A percentile compares a stretch with the other conserved stretches of the same genome.
Evolutionary conservation across 2,329 filamentous ascomycete genomes (phyloP).

Genomic region (Microcyclosporella mali): DNA sequence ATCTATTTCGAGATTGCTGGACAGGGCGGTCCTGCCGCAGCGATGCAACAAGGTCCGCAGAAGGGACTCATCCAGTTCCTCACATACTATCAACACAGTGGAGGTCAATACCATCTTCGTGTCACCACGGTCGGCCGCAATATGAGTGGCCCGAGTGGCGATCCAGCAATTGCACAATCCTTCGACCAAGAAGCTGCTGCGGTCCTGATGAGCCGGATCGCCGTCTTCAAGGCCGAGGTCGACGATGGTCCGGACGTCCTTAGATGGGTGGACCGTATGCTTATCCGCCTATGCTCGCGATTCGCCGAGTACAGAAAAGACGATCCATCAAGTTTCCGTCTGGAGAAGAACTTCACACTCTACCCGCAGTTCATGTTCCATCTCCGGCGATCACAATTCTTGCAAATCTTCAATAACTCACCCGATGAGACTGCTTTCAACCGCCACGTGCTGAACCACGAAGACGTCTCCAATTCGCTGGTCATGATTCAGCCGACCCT

Average conservation of each 20-base stretch:
- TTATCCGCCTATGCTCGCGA: conserved; percentile 89
- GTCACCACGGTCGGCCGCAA: conserved; percentile 91
- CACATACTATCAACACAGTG: conserved; percentile 97
- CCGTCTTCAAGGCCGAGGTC: conserved; percentile 97
- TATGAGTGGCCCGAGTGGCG: conserved; percentile 85
- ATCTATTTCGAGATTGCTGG: conserved; percentile 97
- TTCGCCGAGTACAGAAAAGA: conserved; percentile 99
- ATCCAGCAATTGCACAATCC: conserved; percentile 89
- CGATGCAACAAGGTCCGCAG: conserved; percentile 79
- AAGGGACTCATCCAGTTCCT: conserved; percentile 97
- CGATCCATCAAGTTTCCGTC: conserved; percentile 89
- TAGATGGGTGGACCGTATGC: conserved; percentile 96
- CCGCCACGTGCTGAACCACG: conserved; percentile 91
- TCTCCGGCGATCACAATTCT: conserved; percentile 88
- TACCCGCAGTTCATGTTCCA: conserved; percentile 99
- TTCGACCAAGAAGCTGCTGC: conserved; percentile 98
- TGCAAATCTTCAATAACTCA: conserved; percentile 99
- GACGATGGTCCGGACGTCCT: conserved; percentile 98
- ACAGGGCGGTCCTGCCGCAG: conserved; percentile 69
- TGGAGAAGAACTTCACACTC: conserved; percentile 98
- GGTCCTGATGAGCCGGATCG: conserved; percentile 97
- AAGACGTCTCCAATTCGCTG: conserved; percentile 92
- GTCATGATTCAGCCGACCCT: conserved; percentile 99
- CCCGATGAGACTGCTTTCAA: conserved; percentile 99
- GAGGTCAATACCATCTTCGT: conserved; percentile 89